A percentile compares a stretch with the other conserved stretches of the same genome.
These are phyloP conservation scores for Microcos paniculata DNA, from an alignment of 345 rosid genomes.

Conservation along the genomic window DNA sequence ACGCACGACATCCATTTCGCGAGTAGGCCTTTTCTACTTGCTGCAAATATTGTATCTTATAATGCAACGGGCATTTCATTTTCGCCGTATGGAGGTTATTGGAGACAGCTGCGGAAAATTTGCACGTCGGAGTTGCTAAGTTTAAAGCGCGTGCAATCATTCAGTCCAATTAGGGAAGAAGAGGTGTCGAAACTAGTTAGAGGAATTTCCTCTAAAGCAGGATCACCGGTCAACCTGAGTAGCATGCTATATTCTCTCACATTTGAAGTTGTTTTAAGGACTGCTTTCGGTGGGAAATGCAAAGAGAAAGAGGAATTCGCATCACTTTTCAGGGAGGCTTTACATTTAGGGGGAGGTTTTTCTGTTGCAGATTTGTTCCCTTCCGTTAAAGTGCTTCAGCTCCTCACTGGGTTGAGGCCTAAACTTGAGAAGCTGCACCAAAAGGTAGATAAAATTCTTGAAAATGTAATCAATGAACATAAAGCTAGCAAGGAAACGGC, in stretches of 20 bases:
- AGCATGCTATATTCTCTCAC: background rate
- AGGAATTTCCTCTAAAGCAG: background rate
- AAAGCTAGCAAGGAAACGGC: no score
- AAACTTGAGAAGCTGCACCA: no score
- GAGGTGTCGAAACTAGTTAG: background rate
- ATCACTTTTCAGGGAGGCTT: background rate
- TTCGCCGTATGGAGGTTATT: no score
- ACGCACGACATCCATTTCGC: constrained; percentile 34
- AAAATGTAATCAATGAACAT: no score
- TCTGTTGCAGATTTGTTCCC: no score
- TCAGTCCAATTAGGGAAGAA: background rate
- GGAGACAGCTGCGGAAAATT: no score
- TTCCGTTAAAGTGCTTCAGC: background rate
- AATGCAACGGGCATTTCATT: background rate
- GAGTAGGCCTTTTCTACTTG: constrained; percentile 8
- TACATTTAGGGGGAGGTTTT: background rate
- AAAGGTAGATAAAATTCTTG: no score
- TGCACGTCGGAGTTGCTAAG: background rate
- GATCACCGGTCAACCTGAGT: background rate
- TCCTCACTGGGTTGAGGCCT: background rate
- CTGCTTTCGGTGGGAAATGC: no score
- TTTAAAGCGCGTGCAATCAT: background rate
- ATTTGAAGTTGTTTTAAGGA: background rate
- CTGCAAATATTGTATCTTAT: background rate
- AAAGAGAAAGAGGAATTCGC: background rate